Conservation (phyloP, 2,329 filamentous ascomycete species). For the Huntiella omanensis region DNA sequence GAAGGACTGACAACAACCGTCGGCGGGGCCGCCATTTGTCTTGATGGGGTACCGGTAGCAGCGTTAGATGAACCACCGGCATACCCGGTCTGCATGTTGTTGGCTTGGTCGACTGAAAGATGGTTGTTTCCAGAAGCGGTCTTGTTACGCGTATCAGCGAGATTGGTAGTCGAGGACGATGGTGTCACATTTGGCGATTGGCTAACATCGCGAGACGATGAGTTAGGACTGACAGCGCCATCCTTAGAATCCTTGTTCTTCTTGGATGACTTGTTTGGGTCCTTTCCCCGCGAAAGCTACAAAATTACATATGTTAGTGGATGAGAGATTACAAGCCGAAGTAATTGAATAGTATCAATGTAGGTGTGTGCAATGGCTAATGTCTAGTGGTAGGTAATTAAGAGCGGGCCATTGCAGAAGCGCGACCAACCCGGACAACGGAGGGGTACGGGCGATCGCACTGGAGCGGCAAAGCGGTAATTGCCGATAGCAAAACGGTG, state of each 20-base stretch:
- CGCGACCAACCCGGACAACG: no score
- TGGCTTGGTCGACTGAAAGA: slow-evolving; percentile 18
- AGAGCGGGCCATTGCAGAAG: no score
- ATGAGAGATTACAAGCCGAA: no score
- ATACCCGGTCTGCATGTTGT: slow-evolving; percentile 7
- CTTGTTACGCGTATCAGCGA: slow-evolving; percentile 75
- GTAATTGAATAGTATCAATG: no score
- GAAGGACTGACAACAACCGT: slow-evolving; percentile 92
- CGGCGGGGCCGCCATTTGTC: slow-evolving; percentile 50
- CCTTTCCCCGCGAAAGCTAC: slow-evolving; percentile 84
- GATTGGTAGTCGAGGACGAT: slow-evolving; percentile 71
- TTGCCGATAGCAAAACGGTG: no score
- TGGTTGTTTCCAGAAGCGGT: slow-evolving; percentile 20
- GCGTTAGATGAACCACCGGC: slow-evolving; percentile 22
- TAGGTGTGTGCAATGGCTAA: no score
- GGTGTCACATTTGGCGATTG: slow-evolving; percentile 55
- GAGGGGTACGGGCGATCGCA: no score
- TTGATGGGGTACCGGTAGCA: slow-evolving; percentile 40
- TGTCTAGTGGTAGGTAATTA: no score
- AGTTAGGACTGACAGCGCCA: slow-evolving; percentile 64
- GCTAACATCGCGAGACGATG: slow-evolving; percentile 33
- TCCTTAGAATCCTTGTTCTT: slow-evolving; percentile 55
- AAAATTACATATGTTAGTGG: not conserved
- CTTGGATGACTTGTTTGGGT: slow-evolving; percentile 63
- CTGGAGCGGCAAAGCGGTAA: no score